These are phyloP conservation scores for Phaseolus lunatus DNA, from an alignment of 306 rosid species.

Conservation along the genomic window DNA sequence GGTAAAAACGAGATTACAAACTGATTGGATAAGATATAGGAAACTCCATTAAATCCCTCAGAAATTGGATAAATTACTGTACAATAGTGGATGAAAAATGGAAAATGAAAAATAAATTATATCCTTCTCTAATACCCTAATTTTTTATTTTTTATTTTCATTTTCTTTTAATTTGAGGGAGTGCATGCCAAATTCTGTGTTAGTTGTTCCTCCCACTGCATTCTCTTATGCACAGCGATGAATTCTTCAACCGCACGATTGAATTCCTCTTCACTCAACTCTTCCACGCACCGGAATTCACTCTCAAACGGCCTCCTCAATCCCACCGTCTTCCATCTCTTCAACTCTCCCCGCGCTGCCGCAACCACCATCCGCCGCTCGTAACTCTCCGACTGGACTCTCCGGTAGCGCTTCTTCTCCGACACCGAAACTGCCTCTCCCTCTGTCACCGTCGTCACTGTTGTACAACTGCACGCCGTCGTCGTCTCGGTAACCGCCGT, in stretches of 20 bases:
- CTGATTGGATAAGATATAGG: neutral
- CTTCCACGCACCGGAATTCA: constrained; percentile 45
- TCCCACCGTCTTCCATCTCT: neutral
- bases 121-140: neutral
- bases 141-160: neutral
- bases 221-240: constrained; percentile 60
- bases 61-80: constrained; percentile 21
- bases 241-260: constrained; percentile 60
- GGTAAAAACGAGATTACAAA: neutral
- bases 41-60: neutral
- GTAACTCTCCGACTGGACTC: constrained; percentile 60
- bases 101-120: neutral
- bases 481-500: constrained; percentile 44
- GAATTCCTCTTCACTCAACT: constrained; percentile 73
- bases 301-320: constrained; percentile 44
- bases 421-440: neutral
- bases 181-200: constrained; percentile 34
- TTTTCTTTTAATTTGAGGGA: neutral
- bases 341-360: neutral
- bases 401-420: constrained; percentile 52
- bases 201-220: constrained; percentile 47
- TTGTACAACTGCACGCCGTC: constrained; percentile 14
- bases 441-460: neutral
- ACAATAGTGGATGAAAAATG: neutral
- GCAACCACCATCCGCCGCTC: constrained; percentile 38